Evolutionary conservation across 2,329 filamentous ascomycete species (phyloP), one percentile per base, ranked within the genome.

Genomic region (Coleophoma cylindrospora): DNA sequence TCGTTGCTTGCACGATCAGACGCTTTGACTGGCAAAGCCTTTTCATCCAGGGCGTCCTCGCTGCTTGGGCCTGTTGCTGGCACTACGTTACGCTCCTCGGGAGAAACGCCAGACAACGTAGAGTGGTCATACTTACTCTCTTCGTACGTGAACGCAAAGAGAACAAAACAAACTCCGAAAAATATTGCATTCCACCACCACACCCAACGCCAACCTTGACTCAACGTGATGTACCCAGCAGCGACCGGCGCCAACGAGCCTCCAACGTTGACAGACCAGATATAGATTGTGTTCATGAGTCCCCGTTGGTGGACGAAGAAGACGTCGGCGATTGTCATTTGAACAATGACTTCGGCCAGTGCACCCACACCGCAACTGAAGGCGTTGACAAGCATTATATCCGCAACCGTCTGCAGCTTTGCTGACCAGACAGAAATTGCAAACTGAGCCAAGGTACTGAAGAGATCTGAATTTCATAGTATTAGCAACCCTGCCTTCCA

Each of bases 131-230:
- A 69, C 43, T 65, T 70, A 0, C 66, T 68, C 51, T 73, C 75
- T 40, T 77, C 71, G 48, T 71, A 77, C 12, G 66, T 52, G 47
- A 77, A 74, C 2, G 69, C 33, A 38, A 76, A 68, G 10, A 68
- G 51, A 4, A 75, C 3, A 0, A 75, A 50, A 7, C 64, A 61
- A 10, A 63, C 50, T 2, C 66, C 66, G 22, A 74, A 62, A 27
- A 74, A 60, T 44, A 74, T 71, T 15, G 63, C 63, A 44, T 61
- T 68, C 66, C 66, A 76, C 73, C 73, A 76, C 67, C 68, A 77
- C 1, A 71, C 65, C 72, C 73, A 78, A 11, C 74, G 64, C 75
- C 76, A 80, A 1, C 72, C 74, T 55, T 72, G 67, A 2, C 61
- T 59, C 0, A 61, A 57, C 11, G 60, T 53, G 21, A 64, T 61